Evolutionary conservation across 2,329 filamentous ascomycete species (phyloP), one percentile per base, ranked within the genome.

Genomic region (Aspergillus puulaauensis): DNA sequence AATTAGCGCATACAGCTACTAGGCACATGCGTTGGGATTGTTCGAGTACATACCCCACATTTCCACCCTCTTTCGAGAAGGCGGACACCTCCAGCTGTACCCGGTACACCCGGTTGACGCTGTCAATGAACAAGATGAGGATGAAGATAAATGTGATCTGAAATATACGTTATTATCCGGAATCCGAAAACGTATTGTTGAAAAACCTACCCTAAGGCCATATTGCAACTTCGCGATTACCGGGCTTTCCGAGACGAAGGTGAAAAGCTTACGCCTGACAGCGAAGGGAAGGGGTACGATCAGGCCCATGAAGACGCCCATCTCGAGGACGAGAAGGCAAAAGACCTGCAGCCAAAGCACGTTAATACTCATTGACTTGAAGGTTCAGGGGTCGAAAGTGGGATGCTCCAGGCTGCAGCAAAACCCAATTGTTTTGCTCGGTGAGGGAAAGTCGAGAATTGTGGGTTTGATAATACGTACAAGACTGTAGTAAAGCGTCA

Each of bases 81-180:
- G 87, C 82, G 47, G 86, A 81, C 57, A 98, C 83, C 80, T 99
- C 95, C 63, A 95, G 79, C 79, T 98, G 93, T 55, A 99, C 95
- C 62, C 95, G 90, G 78, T 97, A 99, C 71, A 99, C 95, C 64
- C 95, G 91, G 77, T 89, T 90, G 76, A 98, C 93, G 73, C 92
- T 96, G 80, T 99, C 95, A 70, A 98, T 86, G 80, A 99, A 99
- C 64, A 99, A 88, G 64, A 99, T 96, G 58, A 98, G 83, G 71
- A 99, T 98, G 81, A 99, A 99, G 73, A 99, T 93, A 75, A 99
- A 99, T 2, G 92, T 96, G 57, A 99, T 99, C 86, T 88, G 23
- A 44, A 21, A 61, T 21, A 43, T 14, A 27, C 9, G 37, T 64
- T 27, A 64, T 52, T 21, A 19, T 7, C 15, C 14, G 27, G 14